Evolutionary conservation across 164 flowering plant species (phyloP).

Genomic region (Vitis vinifera): DNA sequence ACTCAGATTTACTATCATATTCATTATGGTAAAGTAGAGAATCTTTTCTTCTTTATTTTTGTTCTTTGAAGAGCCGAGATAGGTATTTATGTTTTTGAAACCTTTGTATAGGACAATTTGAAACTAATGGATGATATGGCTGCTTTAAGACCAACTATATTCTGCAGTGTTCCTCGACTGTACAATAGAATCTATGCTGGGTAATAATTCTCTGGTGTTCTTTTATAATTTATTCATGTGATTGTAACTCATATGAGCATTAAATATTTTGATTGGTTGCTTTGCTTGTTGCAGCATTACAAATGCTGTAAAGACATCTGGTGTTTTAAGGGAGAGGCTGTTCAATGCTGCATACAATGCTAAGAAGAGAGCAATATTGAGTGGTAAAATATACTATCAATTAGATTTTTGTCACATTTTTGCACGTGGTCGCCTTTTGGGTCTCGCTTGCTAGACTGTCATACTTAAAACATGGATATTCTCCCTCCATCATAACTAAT

Average conservation of each 20-base stretch:
- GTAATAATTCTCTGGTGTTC: slow-evolving; percentile 13
- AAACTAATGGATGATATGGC: slow-evolving; percentile 94
- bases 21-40: too few relatives aligned
- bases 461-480: background rate
- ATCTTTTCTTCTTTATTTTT: too few relatives aligned
- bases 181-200: slow-evolving; percentile 74
- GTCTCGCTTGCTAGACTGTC: background rate
- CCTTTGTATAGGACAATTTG: slow-evolving; percentile 71
- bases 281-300: slow-evolving; percentile 52
- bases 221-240: background rate
- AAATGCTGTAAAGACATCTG: slow-evolving; percentile 89
- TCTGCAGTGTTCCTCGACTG: slow-evolving; percentile 94
- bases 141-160: slow-evolving; percentile 84
- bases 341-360: slow-evolving; percentile 92
- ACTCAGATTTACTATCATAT: too few relatives aligned
- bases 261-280: background rate
- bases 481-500: background rate
- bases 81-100: background rate
- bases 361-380: slow-evolving; percentile 85
- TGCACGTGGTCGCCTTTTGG: background rate
- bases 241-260: background rate
- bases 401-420: background rate
- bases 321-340: slow-evolving; percentile 72
- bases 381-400: slow-evolving; percentile 43
- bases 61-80: too few relatives aligned